phyloP scores from a whole-genome alignment of 495 filamentous ascomycete species.

The Aspergillus leporis region DNA sequence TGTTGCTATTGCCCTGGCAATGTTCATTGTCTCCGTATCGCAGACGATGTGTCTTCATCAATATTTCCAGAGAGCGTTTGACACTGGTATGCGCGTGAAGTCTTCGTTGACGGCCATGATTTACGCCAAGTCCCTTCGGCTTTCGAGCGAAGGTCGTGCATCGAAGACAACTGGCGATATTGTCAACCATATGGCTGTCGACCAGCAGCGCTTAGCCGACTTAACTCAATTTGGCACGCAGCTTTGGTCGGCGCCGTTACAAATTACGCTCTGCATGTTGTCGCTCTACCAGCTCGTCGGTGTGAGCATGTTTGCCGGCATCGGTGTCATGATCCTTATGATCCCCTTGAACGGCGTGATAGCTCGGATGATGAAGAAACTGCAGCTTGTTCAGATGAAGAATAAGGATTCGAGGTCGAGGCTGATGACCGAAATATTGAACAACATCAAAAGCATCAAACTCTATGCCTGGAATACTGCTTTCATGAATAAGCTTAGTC shows the following conservation, averaged over 20 bases:
- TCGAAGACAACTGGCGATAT: constrained; percentile 95
- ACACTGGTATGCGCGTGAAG: constrained; percentile 96
- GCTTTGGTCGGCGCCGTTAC: constrained; percentile 94
- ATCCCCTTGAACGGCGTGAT: constrained; percentile 95
- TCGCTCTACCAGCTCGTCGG: constrained; percentile 95
- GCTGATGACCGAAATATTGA: constrained; percentile 95
- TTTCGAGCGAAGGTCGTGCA: constrained; percentile 92
- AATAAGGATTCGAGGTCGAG: constrained; percentile 95
- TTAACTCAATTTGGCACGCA: constrained; percentile 94
- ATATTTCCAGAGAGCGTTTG: constrained; percentile 93
- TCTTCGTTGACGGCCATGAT: constrained; percentile 85
- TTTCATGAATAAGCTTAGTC: constrained; percentile 96
- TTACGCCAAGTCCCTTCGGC: constrained; percentile 83
- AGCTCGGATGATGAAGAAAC: constrained; percentile 86
- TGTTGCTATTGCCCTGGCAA: constrained; percentile 82
- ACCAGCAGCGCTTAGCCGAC: constrained; percentile 92
- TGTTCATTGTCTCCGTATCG: constrained; percentile 84
- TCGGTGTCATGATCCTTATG: constrained; percentile 96
- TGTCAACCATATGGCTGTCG: constrained; percentile 98
- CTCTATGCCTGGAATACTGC: constrained; percentile 96
- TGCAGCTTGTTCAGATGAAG: constrained; percentile 98
- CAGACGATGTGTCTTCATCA: constrained; percentile 87
- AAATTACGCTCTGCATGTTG: constrained; percentile 92
- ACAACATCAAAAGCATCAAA: constrained; percentile 99
- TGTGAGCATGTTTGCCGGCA: constrained; percentile 92